These are phyloP conservation scores for Stagonosporopsis chrysanthemi DNA, from an alignment of 2,329 filamentous ascomycete genomes.

Conservation along the genomic window DNA sequence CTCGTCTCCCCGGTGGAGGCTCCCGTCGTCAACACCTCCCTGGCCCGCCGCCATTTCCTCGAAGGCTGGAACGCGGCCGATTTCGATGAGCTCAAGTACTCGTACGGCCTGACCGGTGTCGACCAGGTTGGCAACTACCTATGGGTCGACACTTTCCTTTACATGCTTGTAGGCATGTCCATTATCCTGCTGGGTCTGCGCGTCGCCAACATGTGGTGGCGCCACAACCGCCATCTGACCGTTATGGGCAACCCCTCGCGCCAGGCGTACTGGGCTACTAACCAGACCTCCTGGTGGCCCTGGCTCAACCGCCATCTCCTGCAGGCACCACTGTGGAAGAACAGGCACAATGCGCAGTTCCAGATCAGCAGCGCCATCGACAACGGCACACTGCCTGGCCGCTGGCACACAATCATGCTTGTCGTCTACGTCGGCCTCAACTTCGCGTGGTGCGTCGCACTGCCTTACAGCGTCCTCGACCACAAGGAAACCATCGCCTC, in stretches of 20 bases:
- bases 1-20: slow-evolving; percentile 21
- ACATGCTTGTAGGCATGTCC: slow-evolving; percentile 45
- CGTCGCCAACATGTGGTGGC: slow-evolving; percentile 52
- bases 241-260: slow-evolving; percentile 52
- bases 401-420: slow-evolving; percentile 76
- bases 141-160: slow-evolving; percentile 55
- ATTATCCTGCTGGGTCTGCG: slow-evolving; percentile 52
- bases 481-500: slow-evolving; percentile 73
- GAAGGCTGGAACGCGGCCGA: slow-evolving; percentile 41
- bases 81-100: slow-evolving; percentile 47
- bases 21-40: slow-evolving; percentile 18
- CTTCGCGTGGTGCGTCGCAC: slow-evolving; percentile 75
- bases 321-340: slow-evolving; percentile 74
- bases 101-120: slow-evolving; percentile 57
- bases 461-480: slow-evolving; percentile 63
- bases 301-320: slow-evolving; percentile 70
- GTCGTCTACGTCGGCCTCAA: slow-evolving; percentile 74
- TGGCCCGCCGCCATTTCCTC: slow-evolving; percentile 37
- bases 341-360: slow-evolving; percentile 79
- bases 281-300: slow-evolving; percentile 58
- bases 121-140: slow-evolving; percentile 58
- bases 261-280: slow-evolving; percentile 56
- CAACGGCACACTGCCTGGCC: slow-evolving; percentile 79
- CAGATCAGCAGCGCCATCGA: slow-evolving; percentile 72
- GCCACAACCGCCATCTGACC: slow-evolving; percentile 56